These are phyloP conservation scores for Henckelia pumila DNA, from an alignment of 257 asterid genomes.

Conservation along the genomic window DNA sequence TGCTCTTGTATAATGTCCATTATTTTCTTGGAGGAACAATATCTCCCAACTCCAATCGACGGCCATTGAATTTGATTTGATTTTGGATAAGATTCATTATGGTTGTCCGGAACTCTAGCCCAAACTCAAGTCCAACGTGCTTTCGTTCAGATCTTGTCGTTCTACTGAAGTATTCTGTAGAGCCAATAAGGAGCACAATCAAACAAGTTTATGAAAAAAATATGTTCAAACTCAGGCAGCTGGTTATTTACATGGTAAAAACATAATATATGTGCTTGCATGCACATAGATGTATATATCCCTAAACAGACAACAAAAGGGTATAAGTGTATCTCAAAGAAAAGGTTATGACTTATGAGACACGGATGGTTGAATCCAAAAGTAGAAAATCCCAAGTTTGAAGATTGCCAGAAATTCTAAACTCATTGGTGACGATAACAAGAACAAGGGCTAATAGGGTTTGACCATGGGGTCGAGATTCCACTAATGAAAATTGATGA, in stretches of 20 bases:
- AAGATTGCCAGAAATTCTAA: background rate
- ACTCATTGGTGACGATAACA: background rate
- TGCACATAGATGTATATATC: background rate
- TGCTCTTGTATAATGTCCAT: slow-evolving; percentile 3
- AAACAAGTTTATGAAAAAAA: background rate
- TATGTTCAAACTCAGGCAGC: background rate
- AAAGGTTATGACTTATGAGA: background rate
- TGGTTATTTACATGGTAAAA: background rate
- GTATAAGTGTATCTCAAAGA: background rate
- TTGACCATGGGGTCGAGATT: background rate
- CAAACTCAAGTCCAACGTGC: slow-evolving; percentile 75
- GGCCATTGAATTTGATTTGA: slow-evolving; percentile 35
- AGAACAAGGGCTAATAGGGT: background rate
- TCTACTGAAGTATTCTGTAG: slow-evolving; percentile 31
- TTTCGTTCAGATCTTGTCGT: slow-evolving; percentile 76
- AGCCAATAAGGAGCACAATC: slow-evolving; percentile 35
- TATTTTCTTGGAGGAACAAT: background rate
- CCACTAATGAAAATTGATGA: slow-evolving; percentile 6
- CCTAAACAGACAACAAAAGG: background rate
- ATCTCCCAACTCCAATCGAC: slow-evolving; percentile 19
- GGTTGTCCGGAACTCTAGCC: slow-evolving; percentile 58
- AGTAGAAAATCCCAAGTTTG: background rate
- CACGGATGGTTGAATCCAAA: background rate
- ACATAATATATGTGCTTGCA: background rate
- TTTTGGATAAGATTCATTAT: slow-evolving; percentile 35